phyloP scores from a whole-genome alignment of 441 rosid genomes.

The Rhodomyrtus psidioides region DNA sequence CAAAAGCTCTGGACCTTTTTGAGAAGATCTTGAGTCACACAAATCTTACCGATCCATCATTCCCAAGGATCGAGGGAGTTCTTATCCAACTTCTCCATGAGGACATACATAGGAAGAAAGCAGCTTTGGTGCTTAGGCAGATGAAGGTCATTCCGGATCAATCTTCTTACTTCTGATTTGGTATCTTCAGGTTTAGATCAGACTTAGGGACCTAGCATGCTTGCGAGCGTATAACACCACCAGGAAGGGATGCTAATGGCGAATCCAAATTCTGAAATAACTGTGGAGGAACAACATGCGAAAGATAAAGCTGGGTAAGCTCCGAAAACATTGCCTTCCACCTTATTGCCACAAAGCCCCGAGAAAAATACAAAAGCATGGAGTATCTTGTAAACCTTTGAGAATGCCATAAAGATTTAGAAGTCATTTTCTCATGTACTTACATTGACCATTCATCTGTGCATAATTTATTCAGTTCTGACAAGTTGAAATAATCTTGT shows the following conservation, averaged over 20 bases:
- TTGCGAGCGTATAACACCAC: background rate
- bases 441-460: background rate
- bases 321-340: background rate
- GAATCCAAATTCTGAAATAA: background rate
- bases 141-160: slow-evolving; percentile 44
- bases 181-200: background rate
- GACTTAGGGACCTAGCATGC: background rate
- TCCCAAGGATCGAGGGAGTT: slow-evolving; percentile 30
- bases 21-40: slow-evolving; percentile 29
- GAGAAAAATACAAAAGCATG: background rate
- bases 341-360: background rate
- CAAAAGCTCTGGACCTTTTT: slow-evolving; percentile 39
- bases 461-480: background rate
- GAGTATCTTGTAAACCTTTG: background rate
- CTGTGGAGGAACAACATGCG: background rate
- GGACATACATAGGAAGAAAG: slow-evolving; percentile 31
- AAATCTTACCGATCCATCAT: slow-evolving; percentile 1
- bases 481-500: background rate
- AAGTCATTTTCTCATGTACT: background rate
- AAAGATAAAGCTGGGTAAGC: background rate
- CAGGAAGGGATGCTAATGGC: background rate
- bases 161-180: slow-evolving; percentile 41
- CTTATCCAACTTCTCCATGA: slow-evolving; percentile 41
- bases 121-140: slow-evolving; percentile 34
- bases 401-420: background rate